Percentiles rank a stretch among this genome's conserved stretches.
Conservation (phyloP, 2,329 filamentous ascomycete species). For the Fusarium sp. region DNA sequence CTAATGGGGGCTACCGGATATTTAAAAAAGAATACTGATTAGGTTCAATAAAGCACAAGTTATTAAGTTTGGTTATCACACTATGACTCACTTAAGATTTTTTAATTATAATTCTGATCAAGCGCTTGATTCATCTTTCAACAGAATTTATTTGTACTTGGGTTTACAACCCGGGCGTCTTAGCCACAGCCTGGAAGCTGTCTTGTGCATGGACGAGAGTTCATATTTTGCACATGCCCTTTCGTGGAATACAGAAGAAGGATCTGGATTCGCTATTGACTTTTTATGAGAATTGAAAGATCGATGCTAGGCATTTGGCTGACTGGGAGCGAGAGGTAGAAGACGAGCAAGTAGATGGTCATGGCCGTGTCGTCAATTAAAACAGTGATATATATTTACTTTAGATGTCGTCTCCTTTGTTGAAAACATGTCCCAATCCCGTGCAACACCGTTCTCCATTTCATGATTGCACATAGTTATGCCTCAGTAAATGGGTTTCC, state of each 20-base stretch:
- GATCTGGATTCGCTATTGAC: neutral
- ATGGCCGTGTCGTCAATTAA: conserved; percentile 39
- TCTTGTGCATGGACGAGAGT: neutral
- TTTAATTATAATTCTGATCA: neutral
- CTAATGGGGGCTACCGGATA: neutral
- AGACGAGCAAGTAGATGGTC: conserved; percentile 1
- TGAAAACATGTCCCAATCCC: conserved; percentile 33
- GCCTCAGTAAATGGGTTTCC: conserved; percentile 36
- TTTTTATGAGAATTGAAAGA: neutral
- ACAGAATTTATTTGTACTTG: neutral
- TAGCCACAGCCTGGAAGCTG: neutral
- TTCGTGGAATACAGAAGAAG: neutral
- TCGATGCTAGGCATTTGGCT: neutral
- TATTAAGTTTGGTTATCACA: neutral
- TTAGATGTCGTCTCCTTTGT: conserved; percentile 28
- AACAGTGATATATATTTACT: conserved; percentile 45
- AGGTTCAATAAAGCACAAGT: neutral
- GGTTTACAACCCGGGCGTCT: neutral
- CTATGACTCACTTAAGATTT: neutral
- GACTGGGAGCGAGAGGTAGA: neutral
- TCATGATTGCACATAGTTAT: conserved; percentile 31
- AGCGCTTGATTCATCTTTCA: neutral
- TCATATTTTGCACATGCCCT: neutral
- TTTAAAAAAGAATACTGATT: neutral
- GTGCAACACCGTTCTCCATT: conserved; percentile 40